Percentiles rank a stretch among this genome's conserved stretches.
Conservation (phyloP, 495 filamentous ascomycete species). For the Pyrenopolyporus hunteri region DNA sequence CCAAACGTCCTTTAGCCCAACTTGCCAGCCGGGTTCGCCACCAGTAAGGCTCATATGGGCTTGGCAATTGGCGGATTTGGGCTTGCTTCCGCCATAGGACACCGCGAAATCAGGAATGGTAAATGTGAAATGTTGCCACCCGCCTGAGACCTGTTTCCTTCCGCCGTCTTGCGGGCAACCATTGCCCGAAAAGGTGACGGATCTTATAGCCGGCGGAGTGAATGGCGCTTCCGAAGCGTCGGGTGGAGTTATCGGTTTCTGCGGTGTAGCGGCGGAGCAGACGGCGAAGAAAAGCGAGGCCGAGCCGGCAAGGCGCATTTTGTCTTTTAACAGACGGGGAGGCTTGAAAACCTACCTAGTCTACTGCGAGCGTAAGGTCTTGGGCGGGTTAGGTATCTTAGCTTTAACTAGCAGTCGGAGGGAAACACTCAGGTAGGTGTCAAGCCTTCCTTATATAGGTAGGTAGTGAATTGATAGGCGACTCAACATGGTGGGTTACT, state of each 20-base stretch:
- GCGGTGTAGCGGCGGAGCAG: constrained; percentile 6
- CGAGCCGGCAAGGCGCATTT: background rate
- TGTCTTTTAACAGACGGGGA: background rate
- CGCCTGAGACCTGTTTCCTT: constrained; percentile 17
- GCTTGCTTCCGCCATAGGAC: constrained; percentile 41
- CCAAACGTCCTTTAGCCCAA: constrained; percentile 34
- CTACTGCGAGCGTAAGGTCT: too few relatives aligned
- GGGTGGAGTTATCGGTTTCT: constrained; percentile 2
- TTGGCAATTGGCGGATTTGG: constrained; percentile 24
- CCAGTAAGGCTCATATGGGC: constrained; percentile 17
- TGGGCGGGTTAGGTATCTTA: too few relatives aligned
- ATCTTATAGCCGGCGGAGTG: constrained; percentile 40
- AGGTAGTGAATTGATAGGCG: too few relatives aligned
- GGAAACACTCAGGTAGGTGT: too few relatives aligned
- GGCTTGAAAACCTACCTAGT: background rate
- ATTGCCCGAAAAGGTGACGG: constrained; percentile 57
- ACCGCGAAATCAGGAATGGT: constrained; percentile 45
- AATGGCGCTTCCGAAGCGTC: constrained; percentile 16
- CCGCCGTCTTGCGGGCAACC: constrained; percentile 49
- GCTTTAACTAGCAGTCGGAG: too few relatives aligned
- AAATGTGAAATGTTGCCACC: constrained; percentile 41
- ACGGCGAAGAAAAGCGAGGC: constrained; percentile 1
- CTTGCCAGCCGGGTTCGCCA: constrained; percentile 23
- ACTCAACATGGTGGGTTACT: too few relatives aligned
- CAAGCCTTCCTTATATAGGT: too few relatives aligned